These are phyloP conservation scores for Candida odintsovae DNA, from an alignment of 805 yeast species.

Conservation along the genomic window DNA sequence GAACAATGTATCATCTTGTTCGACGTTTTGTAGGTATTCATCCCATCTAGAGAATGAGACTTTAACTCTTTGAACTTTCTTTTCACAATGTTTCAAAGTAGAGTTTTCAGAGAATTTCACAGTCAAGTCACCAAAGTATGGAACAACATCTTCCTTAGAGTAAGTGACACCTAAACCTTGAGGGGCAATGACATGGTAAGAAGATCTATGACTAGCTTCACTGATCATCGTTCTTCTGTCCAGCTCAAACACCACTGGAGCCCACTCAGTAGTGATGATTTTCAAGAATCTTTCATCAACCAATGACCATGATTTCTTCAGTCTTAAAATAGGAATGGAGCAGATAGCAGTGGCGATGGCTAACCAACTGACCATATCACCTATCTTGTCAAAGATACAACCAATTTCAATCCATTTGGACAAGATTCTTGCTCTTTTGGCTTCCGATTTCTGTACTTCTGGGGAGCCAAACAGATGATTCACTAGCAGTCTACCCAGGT, in stretches of 20 bases:
- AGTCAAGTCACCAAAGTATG: slow-evolving; percentile 84
- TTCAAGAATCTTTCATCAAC: slow-evolving; percentile 57
- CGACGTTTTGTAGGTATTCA: slow-evolving; percentile 50
- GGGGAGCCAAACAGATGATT: slow-evolving; percentile 61
- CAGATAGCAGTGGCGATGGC: slow-evolving; percentile 82
- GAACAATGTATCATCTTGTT: slow-evolving; percentile 32
- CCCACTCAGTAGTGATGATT: slow-evolving; percentile 76
- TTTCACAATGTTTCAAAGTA: slow-evolving; percentile 51
- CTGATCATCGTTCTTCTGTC: slow-evolving; percentile 66
- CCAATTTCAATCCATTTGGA: slow-evolving; percentile 87
- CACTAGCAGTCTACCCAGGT: slow-evolving; percentile 63
- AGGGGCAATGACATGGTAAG: slow-evolving; percentile 75
- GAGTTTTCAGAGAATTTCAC: slow-evolving; percentile 34
- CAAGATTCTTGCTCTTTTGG: slow-evolving; percentile 55
- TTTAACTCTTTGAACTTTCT: slow-evolving; percentile 59
- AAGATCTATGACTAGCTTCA: slow-evolving; percentile 49
- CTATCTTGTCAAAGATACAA: slow-evolving; percentile 63
- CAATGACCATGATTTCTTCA: slow-evolving; percentile 67
- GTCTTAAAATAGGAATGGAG: slow-evolving; percentile 74
- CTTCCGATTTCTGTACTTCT: slow-evolving; percentile 27
- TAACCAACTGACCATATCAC: slow-evolving; percentile 93
- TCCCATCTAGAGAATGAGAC: slow-evolving; percentile 82
- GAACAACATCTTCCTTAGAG: slow-evolving; percentile 73
- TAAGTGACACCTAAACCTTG: slow-evolving; percentile 78
- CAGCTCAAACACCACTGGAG: slow-evolving; percentile 84